Evolutionary conservation across 176 grass and related monocot species (phyloP).

Genomic region (Oryza longistaminata): DNA sequence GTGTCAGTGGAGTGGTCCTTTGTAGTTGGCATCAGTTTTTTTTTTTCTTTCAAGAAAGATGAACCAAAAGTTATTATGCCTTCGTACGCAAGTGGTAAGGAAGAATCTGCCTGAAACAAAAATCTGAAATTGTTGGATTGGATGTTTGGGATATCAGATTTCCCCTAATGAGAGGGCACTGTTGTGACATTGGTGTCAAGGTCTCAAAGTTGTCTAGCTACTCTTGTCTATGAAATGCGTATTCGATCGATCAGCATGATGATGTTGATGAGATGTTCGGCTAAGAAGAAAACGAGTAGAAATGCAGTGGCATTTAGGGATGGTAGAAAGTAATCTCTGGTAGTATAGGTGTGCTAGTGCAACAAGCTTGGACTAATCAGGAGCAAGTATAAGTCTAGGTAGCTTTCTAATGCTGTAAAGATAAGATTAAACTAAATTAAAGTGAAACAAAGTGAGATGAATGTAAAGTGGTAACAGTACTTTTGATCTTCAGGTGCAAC

Average conservation of each 20-base stretch:
- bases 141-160: not conserved
- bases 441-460: not conserved
- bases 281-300: not conserved
- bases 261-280: not conserved
- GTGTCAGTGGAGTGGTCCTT: not conserved
- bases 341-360: not conserved
- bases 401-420: constrained; percentile 27
- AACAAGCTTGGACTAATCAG: constrained; percentile 24
- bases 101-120: constrained; percentile 27
- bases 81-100: constrained; percentile 32
- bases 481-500: constrained; percentile 35
- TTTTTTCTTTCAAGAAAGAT: not conserved
- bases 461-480: constrained; percentile 20
- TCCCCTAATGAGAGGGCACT: not conserved
- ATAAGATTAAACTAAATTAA: not conserved
- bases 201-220: not conserved
- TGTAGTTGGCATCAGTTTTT: not conserved
- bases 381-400: constrained; percentile 25
- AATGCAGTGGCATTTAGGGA: constrained; percentile 1
- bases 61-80: not conserved
- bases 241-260: not conserved
- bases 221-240: constrained; percentile 6
- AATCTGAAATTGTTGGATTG: not conserved
- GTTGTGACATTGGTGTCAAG: constrained; percentile 19
- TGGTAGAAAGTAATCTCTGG: constrained; percentile 12